Base-by-base conservation (phyloP, 768 basidiomycete genomes). In the Trametes meyenii region DNA sequence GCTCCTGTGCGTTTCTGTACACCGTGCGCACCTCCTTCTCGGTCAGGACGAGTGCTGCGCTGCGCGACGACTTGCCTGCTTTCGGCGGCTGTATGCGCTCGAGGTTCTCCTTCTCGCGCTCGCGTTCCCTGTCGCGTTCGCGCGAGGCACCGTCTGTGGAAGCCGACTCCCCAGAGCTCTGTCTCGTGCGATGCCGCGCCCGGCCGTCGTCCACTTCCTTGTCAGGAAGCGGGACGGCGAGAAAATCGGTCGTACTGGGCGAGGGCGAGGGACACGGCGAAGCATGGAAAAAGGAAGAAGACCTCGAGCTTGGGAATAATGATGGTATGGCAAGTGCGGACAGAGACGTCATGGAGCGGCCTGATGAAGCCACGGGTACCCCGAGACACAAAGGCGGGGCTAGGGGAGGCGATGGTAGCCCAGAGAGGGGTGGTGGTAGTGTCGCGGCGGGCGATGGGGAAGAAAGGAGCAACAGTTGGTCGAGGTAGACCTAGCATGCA, bases 1-100 rank as follows among this genome's bases (percentile, higher is more conserved):
- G 76, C 29, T 89, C 83, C 59, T 81, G 82, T 4, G 85, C 83
- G 75, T 92, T 92, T 44, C 90, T 83, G 43, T 81, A 82, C 58
- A 93, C 72, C 4, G 78, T 61, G 48, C 83, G 83, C 21, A 89
- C 72, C 68, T 91, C 89, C 13, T 69, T 70, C 50, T 83, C 79
- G 17, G 83, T 79, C 65, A 91, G 83, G 6, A 90, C 72, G 49
- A 80, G 39, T 1, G n/a, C 46, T 19, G 13, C 14, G 79, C 16
- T 81, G 84, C 7, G 77, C 67, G 35, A 75, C 65, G 35, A 75
- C 65, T 77, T 80, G 53, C 73, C 68, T 36, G 69, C 26, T 14
- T 53, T 58, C 19, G 13, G 36, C 14, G 62, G 26, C 21, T 29
- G 45, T 6, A 50, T 10, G 52, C 62, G 62, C 21, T 58, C 56